Evolutionary conservation across 2,329 filamentous ascomycete genomes (phyloP), one percentile per base, ranked within the genome.

Genomic region (Microdochium paspali): DNA sequence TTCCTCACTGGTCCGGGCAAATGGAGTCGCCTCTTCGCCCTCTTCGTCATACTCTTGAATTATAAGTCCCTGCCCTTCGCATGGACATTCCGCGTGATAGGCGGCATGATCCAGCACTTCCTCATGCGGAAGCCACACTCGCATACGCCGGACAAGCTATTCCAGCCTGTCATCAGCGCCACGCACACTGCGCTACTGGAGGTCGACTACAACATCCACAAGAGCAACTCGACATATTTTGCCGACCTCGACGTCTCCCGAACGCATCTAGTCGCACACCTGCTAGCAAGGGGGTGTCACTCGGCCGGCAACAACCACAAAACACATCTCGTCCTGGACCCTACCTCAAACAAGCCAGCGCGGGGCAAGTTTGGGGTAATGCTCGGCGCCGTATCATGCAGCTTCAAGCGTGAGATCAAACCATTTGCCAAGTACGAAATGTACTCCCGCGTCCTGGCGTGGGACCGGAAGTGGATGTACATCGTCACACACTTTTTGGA

Each of bases 181-280:
- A 80, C 84, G 6, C 79, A 82, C 59, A 79, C 84, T 13, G 79
- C 86, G 1, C 67, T 86, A 47, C 75, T 86, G 55, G 89, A 95
- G 67, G 88, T 84, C 58, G 90, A 95, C 68, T 89, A 90, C 70
- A 91, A 93, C 68, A 61, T 89, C 40, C 86, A 91, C 74, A 90
- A 90, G 63, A 83, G 82, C 51, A 88, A 90, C 69, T 81, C 79
- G 56, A 95, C 90, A 25, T 95, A 94, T 71, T 95, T 95, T 62
- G 73, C 82, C 54, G 89, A 95, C 65, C 80, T 94, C 54, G 90
- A 95, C 66, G 78, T 91, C 50, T 81, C 85, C 32, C 85, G 93
- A 48, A 86, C 86, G 1, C 87, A 94, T 53, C 79, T 93, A 9
- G 80, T 94, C 46, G 84, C 82, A 44, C 79, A 82, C 54, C 68